Percentiles rank a stretch among this genome's conserved stretches.
Evolutionary conservation across 2,329 filamentous ascomycete genomes (phyloP).

Genomic region (Tolypocladium inflatum): DNA sequence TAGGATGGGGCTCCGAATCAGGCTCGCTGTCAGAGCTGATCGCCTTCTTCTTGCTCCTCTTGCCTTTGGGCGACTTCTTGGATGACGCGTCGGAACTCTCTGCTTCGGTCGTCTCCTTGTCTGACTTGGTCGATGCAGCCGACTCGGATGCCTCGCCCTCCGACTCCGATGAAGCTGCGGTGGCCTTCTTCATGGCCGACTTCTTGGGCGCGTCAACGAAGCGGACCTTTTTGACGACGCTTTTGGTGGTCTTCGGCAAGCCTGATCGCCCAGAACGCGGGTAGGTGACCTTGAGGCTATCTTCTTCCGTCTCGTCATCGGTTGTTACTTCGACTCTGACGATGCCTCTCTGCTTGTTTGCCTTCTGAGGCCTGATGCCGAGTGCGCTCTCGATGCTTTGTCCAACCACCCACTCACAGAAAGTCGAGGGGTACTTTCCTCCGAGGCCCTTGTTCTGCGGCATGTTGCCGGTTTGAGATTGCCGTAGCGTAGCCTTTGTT

Average conservation of each 20-base stretch:
- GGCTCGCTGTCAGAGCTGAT: constrained; percentile 14
- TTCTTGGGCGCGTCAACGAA: constrained; percentile 26
- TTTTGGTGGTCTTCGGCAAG: constrained; percentile 2
- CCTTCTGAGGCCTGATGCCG: constrained; percentile 15
- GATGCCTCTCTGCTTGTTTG: constrained; percentile 17
- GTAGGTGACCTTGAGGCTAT: constrained; percentile 38
- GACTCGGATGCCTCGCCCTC: constrained; percentile 13
- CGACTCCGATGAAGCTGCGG: constrained; percentile 12
- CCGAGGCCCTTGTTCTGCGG: neutral
- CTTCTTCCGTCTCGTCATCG: constrained; percentile 41
- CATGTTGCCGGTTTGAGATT: neutral
- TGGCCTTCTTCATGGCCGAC: constrained; percentile 26
- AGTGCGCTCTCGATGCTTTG: constrained; percentile 22
- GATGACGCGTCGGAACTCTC: constrained; percentile 8
- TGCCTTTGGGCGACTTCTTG: constrained; percentile 6
- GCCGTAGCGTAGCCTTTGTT: neutral
- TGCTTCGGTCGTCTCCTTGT: constrained; percentile 7
- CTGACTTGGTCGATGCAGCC: constrained; percentile 8
- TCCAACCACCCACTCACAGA: constrained; percentile 33
- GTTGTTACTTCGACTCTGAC: constrained; percentile 35
- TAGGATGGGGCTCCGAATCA: constrained; percentile 24
- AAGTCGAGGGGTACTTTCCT: constrained; percentile 8
- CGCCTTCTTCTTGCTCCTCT: constrained; percentile 9
- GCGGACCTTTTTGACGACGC: constrained; percentile 31
- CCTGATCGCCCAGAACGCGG: constrained; percentile 25